Evolutionary conservation across 2,329 filamentous ascomycete species (phyloP).

Genomic region (Didymella segeticola): DNA sequence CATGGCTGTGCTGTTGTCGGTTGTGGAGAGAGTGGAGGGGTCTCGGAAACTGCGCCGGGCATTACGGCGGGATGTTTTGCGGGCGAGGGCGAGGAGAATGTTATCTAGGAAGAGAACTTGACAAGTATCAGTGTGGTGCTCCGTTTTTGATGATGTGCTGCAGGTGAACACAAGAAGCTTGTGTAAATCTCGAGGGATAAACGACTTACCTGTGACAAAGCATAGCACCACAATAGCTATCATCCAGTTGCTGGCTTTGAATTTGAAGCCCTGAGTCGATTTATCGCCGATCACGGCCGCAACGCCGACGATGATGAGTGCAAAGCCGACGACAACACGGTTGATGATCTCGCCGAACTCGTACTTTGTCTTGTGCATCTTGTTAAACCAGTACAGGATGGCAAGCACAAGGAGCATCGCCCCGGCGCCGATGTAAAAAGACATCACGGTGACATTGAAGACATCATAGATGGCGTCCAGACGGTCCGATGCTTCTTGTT

Average conservation of each 20-base stretch:
- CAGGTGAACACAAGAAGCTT: too few species aligned
- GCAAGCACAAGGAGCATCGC: conserved; percentile 60
- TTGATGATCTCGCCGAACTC: conserved; percentile 42
- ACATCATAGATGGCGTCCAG: conserved; percentile 30
- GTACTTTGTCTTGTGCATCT: conserved; percentile 35
- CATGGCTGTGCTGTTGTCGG: conserved; percentile 4
- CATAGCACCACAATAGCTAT: conserved; percentile 32
- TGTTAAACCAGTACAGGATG: conserved; percentile 64
- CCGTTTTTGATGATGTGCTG: not conserved
- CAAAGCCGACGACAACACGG: conserved; percentile 30
- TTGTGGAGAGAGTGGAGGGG: conserved; percentile 3
- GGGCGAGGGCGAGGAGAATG: conserved; percentile 18
- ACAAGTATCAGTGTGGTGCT: not conserved
- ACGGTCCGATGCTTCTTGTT: not conserved
- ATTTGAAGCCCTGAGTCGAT: conserved; percentile 32
- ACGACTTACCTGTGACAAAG: conserved; percentile 23
- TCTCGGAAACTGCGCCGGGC: conserved; percentile 17
- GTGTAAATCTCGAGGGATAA: too few species aligned
- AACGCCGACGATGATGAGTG: conserved; percentile 28
- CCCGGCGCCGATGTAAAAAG: conserved; percentile 35
- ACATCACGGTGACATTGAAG: conserved; percentile 33
- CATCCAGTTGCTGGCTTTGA: conserved; percentile 27
- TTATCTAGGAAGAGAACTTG: conserved; percentile 28
- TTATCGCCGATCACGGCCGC: conserved; percentile 26
- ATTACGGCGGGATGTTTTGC: conserved; percentile 16